Evolutionary conservation across 192 early-diverging fungal genomes (phyloP), one percentile per base, ranked within the genome.

Genomic region (Rhizoclosmatium sp.): DNA sequence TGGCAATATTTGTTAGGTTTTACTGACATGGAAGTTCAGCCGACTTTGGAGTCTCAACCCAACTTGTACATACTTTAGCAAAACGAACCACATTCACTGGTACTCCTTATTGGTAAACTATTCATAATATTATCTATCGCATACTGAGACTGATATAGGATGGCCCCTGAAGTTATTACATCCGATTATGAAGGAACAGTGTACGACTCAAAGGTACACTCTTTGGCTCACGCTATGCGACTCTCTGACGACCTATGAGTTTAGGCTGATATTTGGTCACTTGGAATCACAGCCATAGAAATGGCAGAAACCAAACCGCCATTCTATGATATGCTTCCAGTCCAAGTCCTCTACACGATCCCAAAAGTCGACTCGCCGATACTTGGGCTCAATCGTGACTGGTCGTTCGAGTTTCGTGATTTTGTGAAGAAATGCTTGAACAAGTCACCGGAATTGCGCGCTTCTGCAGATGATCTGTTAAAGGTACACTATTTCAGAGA

Each of bases 61-160:
- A 98, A 85, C 88, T 94, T 21, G 86, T 86, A 0, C 77, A 85
- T 14, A 87, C 89, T 1, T 75, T 84, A 79, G 95, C 93, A 47
- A 96, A 97, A 82, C 95, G 96, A 82, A 96, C 94, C 80, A 99
- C 97, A 23, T 97, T 99, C 92, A 97, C 98, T 9, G 98, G 98
- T 3, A 99, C 97, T 46, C 97, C 98, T 58, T 89, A 86, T 60
- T 88, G 85, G 86, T 81, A 59, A 23, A 21, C 40, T n/a, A 3
- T 21, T 14, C 19, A 4, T 62, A 60, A 39, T 74, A 54, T 75
- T 78, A 40, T 16, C 19, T 3, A 70, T 39, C 4, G 21, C 59
- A 69, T 69, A 4, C 10, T 40, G 10, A 51, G 31, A 12, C 7
- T 14, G 3, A 64, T 69, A 16, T 16, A 79, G 83, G 84, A 89